Conservation (phyloP, 768 basidiomycete genomes). For the Rossbeevera mucosa region DNA sequence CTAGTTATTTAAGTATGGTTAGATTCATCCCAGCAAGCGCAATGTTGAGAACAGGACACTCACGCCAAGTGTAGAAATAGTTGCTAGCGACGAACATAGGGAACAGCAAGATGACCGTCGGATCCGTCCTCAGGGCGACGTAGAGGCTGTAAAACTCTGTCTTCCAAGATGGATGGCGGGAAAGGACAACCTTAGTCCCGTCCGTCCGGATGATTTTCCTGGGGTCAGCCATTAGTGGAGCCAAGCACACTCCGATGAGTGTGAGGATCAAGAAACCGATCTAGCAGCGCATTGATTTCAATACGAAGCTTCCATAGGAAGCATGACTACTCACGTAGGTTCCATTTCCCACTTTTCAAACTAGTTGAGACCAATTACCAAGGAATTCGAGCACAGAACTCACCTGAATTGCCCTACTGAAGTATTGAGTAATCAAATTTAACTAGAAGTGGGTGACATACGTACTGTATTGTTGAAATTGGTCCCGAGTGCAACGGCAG, state of each 20-base stretch:
- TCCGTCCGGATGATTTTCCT: constrained; percentile 69
- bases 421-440: neutral
- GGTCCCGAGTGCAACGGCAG: constrained; percentile 66
- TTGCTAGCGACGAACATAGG: constrained; percentile 85
- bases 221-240: constrained; percentile 69
- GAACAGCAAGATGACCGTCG: constrained; percentile 68
- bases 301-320: neutral
- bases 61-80: constrained; percentile 86
- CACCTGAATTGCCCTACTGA: constrained; percentile 29
- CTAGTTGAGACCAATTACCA: constrained; percentile 2
- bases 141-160: constrained; percentile 68
- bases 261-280: constrained; percentile 75
- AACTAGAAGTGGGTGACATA: constrained; percentile 3
- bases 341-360: constrained; percentile 53
- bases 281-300: constrained; percentile 33
- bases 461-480: constrained; percentile 62
- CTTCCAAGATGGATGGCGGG: constrained; percentile 73
- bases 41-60: constrained; percentile 20
- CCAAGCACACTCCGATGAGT: constrained; percentile 60
- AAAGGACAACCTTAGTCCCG: constrained; percentile 59
- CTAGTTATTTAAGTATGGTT: constrained; percentile 33
- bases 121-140: constrained; percentile 64
- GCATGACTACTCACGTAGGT: constrained; percentile 56
- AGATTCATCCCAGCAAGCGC: neutral
- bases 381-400: constrained; percentile 1